These are phyloP conservation scores for Mucor irregularis DNA, from an alignment of 371 early-diverging fungal genomes.

Conservation along the genomic window DNA sequence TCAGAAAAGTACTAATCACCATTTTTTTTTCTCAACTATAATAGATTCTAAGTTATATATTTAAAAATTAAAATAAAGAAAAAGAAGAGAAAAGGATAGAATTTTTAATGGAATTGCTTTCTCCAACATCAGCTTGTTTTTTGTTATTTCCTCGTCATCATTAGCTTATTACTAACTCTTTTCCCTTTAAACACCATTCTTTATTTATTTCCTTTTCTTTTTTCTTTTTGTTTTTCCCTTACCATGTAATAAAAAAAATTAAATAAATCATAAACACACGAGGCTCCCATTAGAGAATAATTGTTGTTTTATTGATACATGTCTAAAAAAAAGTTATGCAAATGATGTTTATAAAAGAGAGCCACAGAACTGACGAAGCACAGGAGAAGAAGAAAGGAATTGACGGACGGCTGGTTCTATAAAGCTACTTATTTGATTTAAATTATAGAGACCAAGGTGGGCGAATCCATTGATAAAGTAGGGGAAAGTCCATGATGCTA, in stretches of 20 bases:
- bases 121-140: too few relatives aligned
- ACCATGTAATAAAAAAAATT: conserved; percentile 11
- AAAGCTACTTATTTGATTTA: conserved; percentile 9
- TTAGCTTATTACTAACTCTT: too few relatives aligned
- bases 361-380: conserved; percentile 7
- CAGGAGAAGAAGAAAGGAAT: not conserved
- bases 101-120: too few relatives aligned
- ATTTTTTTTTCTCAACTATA: not conserved
- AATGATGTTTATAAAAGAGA: not conserved
- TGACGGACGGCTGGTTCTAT: not conserved
- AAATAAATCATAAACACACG: not conserved
- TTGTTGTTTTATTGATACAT: not conserved
- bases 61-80: conserved; percentile 1
- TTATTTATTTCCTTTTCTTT: not conserved
- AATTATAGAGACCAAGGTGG: conserved; percentile 26
- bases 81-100: not conserved
- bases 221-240: not conserved
- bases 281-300: too few relatives aligned
- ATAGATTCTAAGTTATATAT: conserved; percentile 23
- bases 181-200: too few relatives aligned
- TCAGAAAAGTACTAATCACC: not conserved
- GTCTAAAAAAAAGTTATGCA: too few relatives aligned
- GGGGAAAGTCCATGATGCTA: conserved; percentile 21
- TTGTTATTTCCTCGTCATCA: too few relatives aligned
- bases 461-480: conserved; percentile 34